Percentiles rank a stretch among this genome's conserved stretches.
phyloP scores from a whole-genome alignment of 208 protist species.

The Trypanosoma congolense region DNA sequence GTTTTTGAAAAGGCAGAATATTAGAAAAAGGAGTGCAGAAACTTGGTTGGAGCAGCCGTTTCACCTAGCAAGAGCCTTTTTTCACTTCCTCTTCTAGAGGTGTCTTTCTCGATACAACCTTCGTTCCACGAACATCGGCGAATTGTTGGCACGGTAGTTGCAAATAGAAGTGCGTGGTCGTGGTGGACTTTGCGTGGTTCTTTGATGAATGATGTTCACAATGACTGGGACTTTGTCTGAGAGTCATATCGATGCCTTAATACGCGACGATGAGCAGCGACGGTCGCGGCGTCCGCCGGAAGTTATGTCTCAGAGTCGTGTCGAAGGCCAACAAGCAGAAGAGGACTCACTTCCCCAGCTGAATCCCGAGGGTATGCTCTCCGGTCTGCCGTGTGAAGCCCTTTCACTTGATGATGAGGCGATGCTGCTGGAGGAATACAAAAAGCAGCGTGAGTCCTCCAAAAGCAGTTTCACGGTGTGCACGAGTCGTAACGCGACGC shows the following conservation, averaged over 20 bases:
- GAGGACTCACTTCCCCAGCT: not conserved
- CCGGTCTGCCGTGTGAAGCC: not conserved
- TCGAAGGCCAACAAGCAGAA: not conserved
- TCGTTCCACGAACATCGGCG: too few species aligned
- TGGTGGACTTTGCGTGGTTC: too few species aligned
- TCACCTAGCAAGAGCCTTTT: too few species aligned
- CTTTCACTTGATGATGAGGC: slow-evolving; percentile 1
- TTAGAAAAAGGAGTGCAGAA: too few species aligned
- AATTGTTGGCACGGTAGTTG: too few species aligned
- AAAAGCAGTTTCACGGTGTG: not conserved
- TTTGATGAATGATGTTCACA: slow-evolving; percentile 7
- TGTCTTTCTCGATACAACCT: too few species aligned
- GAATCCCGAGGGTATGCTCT: not conserved
- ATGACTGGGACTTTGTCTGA: not conserved
- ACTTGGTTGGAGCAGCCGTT: too few species aligned
- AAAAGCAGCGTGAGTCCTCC: not conserved
- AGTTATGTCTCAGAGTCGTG: not conserved
- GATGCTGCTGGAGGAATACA: slow-evolving; percentile 24
- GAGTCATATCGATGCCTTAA: slow-evolving; percentile 12
- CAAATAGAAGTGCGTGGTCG: too few species aligned
- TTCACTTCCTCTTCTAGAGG: too few species aligned
- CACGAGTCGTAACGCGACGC: not conserved
- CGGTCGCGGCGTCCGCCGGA: too few species aligned
- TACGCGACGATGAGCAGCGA: slow-evolving; percentile 16
- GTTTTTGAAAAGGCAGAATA: too few species aligned